Evolutionary conservation across 768 basidiomycete species (phyloP).

Genomic region (Pulveroboletus sp.): DNA sequence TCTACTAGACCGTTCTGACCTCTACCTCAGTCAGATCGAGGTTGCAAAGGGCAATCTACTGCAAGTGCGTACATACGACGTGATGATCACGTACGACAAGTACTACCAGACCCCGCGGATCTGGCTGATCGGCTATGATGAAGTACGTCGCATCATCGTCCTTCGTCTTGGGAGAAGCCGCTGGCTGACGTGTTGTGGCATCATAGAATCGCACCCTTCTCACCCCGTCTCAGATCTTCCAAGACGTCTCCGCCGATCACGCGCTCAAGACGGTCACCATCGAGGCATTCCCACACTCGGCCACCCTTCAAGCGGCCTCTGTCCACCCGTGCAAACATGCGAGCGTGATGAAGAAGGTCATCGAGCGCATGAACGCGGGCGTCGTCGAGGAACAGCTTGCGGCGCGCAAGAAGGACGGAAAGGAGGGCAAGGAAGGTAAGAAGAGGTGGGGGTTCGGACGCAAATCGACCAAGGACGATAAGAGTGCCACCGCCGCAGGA

Average conservation of each 20-base stretch:
- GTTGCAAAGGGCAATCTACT: slow-evolving; percentile 78
- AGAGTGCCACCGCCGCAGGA: slow-evolving; percentile 23
- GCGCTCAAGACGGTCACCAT: slow-evolving; percentile 99
- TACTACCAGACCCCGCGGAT: slow-evolving; percentile 98
- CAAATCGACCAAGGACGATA: slow-evolving; percentile 59
- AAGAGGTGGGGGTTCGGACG: slow-evolving; percentile 86
- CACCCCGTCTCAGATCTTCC: slow-evolving; percentile 87
- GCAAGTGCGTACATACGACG: slow-evolving; percentile 97
- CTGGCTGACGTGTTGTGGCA: background rate
- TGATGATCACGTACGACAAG: slow-evolving; percentile 99
- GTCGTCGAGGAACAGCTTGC: slow-evolving; percentile 81
- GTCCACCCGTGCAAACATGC: slow-evolving; percentile 99
- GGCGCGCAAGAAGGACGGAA: slow-evolving; percentile 48
- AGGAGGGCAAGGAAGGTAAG: slow-evolving; percentile 52
- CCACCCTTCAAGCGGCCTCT: slow-evolving; percentile 79
- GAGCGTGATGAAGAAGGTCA: slow-evolving; percentile 99
- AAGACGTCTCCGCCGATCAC: slow-evolving; percentile 96
- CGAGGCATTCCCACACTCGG: slow-evolving; percentile 94
- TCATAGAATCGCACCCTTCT: slow-evolving; percentile 81
- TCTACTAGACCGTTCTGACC: background rate
- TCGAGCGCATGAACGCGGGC: slow-evolving; percentile 94
- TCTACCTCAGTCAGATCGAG: slow-evolving; percentile 48
- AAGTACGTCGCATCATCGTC: slow-evolving; percentile 48
- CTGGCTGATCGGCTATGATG: slow-evolving; percentile 97
- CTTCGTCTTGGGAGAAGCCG: slow-evolving; percentile 1